phyloP scores from a whole-genome alignment of 176 grass and related monocot genomes.

The Elymus sibiricus region DNA sequence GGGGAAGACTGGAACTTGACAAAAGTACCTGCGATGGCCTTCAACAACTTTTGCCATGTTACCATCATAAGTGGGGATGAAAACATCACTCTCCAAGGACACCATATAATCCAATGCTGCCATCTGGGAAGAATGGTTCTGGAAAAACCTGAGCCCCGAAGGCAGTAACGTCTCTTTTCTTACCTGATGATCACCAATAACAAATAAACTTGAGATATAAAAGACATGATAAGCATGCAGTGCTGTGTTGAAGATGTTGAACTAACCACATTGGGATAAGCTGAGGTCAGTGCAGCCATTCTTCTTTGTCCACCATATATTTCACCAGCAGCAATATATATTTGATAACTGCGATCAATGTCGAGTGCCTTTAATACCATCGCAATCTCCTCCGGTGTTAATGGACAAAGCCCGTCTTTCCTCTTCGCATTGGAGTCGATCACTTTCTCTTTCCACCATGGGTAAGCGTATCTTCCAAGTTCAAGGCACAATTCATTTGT shows the following conservation, averaged over 20 bases:
- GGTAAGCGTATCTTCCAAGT: conserved; percentile 82
- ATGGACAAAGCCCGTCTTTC: conserved; percentile 82
- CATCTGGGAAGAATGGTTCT: conserved; percentile 98
- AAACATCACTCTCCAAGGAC: conserved; percentile 82
- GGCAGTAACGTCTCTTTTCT: conserved; percentile 84
- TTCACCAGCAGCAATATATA: conserved; percentile 94
- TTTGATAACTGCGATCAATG: conserved; percentile 63
- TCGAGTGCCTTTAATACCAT: conserved; percentile 70
- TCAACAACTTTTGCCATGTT: conserved; percentile 96
- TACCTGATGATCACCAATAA: conserved; percentile 46
- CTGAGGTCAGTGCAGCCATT: conserved; percentile 69
- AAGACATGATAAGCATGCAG: conserved; percentile 10
- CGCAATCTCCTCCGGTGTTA: conserved; percentile 91
- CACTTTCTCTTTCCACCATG: conserved; percentile 99
- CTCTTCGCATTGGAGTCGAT: conserved; percentile 73
- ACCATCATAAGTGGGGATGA: conserved; percentile 89
- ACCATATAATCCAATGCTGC: conserved; percentile 98
- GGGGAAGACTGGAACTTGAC: neutral
- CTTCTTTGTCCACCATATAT: conserved; percentile 89
- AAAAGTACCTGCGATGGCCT: conserved; percentile 86
- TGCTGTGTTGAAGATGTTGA: conserved; percentile 19
- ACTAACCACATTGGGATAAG: conserved; percentile 87
- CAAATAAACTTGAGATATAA: conserved; percentile 5
- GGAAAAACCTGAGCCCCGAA: conserved; percentile 64
- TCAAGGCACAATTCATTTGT: conserved; percentile 20